Conservation (phyloP, 805 yeast species). For the Clavispora santaluciae region DNA sequence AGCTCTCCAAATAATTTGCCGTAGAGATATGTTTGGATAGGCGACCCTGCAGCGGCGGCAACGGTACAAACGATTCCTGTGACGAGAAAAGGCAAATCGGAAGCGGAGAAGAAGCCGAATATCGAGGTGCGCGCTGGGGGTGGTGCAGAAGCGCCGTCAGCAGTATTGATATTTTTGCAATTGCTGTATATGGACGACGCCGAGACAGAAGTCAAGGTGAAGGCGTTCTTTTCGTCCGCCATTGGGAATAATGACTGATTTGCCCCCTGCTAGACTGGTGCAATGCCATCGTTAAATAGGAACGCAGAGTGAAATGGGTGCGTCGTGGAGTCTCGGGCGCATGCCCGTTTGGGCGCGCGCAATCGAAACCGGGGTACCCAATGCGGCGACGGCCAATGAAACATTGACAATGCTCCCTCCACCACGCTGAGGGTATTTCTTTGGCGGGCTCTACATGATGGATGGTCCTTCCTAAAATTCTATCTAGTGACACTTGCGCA, state of each 20-base stretch:
- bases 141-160: background rate
- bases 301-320: background rate
- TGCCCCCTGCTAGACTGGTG: too few relatives aligned
- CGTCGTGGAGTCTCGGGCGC: constrained; percentile 1
- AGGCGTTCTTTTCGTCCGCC: background rate
- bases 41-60: constrained; percentile 53
- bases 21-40: constrained; percentile 57
- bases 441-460: too few relatives aligned
- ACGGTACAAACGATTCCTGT: constrained; percentile 32
- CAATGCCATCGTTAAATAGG: too few relatives aligned
- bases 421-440: too few relatives aligned
- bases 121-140: constrained; percentile 2
- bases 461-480: too few relatives aligned
- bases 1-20: constrained; percentile 54
- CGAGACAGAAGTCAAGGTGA: background rate
- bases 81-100: constrained; percentile 8
- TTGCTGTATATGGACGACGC: background rate
- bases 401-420: too few relatives aligned
- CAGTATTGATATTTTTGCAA: background rate
- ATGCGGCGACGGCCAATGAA: background rate
- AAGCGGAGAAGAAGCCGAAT: constrained; percentile 8
- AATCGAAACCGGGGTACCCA: constrained; percentile 4
- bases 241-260: too few relatives aligned
- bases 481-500: too few relatives aligned
- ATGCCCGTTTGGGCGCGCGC: constrained; percentile 12